Evolutionary conservation across 169 alveolate genomes (phyloP).

Genomic region (Eimeria acervulina): DNA sequence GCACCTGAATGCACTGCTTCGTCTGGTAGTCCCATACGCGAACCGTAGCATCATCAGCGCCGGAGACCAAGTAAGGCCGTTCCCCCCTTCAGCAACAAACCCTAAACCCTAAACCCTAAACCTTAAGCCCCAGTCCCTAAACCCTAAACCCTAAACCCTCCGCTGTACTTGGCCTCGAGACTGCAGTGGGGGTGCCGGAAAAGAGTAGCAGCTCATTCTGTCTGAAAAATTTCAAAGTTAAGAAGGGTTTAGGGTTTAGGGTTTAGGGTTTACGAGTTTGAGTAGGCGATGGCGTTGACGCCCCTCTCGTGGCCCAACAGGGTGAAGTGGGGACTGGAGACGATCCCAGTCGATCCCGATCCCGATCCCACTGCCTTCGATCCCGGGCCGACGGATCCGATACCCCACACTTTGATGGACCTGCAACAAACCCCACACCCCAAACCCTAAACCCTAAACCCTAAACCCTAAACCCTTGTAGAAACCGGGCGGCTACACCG

Average conservation of each 20-base stretch:
- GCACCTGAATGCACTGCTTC: conserved; percentile 96
- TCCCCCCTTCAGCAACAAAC: conserved; percentile 84
- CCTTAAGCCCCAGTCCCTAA: conserved; percentile 23
- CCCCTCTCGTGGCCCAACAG: conserved; percentile 99
- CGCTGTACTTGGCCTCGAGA: no score
- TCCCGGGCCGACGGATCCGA: conserved; percentile 84
- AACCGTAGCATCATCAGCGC: conserved; percentile 98
- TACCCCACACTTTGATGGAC: conserved; percentile 97
- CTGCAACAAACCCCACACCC: conserved; percentile 74
- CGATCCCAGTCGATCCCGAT: conserved; percentile 85
- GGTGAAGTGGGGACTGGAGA: conserved; percentile 96
- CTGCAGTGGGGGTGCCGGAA: no score
- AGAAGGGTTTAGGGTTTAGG: no score
- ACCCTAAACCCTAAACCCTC: conserved; percentile 35
- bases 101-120: conserved; percentile 32
- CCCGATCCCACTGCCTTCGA: not conserved
- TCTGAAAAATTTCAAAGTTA: no score
- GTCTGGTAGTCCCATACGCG: conserved; percentile 99
- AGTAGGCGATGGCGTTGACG: conserved; percentile 97
- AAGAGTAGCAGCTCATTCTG: no score
- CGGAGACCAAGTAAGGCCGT: conserved; percentile 97
- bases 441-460: conserved; percentile 51
- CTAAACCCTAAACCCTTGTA: conserved; percentile 13
- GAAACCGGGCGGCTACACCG: not conserved
- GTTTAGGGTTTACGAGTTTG: conserved; percentile 80